phyloP scores from a whole-genome alignment of 192 early-diverging fungal genomes.

The Coemansia sp. region DNA sequence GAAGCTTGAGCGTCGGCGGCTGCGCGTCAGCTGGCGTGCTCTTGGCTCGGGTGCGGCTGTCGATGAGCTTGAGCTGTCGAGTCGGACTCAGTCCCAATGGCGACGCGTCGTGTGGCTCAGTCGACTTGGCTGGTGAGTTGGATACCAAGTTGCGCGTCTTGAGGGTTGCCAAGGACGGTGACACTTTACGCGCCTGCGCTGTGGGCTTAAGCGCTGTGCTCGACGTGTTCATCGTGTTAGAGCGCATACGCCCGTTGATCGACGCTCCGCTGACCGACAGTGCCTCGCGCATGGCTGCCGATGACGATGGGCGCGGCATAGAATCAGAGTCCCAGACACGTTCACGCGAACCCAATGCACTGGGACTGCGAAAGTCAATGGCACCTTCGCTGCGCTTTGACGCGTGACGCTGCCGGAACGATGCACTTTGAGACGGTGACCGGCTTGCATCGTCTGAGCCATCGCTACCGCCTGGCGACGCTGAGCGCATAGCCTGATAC shows the following conservation, averaged over 20 bases:
- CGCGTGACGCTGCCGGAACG: conserved; percentile 17
- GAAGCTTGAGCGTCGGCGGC: conserved; percentile 14
- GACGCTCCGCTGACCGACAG: conserved; percentile 29
- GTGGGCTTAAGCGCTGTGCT: background rate
- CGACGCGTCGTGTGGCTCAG: background rate
- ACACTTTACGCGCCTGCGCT: conserved; percentile 40
- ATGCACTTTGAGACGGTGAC: background rate
- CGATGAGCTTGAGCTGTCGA: conserved; percentile 13
- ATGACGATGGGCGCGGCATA: conserved; percentile 17
- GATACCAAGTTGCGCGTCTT: conserved; percentile 49
- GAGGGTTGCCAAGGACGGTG: conserved; percentile 38
- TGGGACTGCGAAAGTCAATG: conserved; percentile 36
- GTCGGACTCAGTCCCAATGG: conserved; percentile 3
- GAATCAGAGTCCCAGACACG: conserved; percentile 12
- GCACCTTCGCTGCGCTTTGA: conserved; percentile 46
- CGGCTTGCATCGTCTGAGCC: conserved; percentile 12
- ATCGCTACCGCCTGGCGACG: conserved; percentile 22
- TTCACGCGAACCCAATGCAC: conserved; percentile 20
- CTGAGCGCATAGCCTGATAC: conserved; percentile 30
- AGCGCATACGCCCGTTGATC: conserved; percentile 44
- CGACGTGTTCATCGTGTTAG: conserved; percentile 20
- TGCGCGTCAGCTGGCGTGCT: conserved; percentile 42
- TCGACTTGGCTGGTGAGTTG: conserved; percentile 31
- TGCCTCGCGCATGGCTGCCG: conserved; percentile 27
- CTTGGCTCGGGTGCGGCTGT: conserved; percentile 38